Conservation (phyloP, 352 stramenopile genomes). For the Globisporangium cystogenes region DNA sequence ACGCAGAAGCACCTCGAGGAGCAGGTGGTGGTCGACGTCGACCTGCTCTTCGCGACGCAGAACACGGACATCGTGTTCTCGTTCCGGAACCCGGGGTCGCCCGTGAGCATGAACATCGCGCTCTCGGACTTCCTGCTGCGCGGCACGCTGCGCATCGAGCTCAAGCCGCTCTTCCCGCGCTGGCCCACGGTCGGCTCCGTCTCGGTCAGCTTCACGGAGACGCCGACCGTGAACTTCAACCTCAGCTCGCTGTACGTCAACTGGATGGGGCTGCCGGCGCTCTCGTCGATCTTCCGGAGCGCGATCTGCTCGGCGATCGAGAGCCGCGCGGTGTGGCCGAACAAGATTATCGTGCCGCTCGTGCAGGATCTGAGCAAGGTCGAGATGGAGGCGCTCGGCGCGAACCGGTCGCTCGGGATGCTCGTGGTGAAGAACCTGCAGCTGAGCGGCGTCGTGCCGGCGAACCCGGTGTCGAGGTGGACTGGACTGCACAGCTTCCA, state of each 20-base stretch:
- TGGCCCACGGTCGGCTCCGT: constrained; percentile 37
- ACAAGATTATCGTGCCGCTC: constrained; percentile 37
- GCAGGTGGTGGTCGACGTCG: constrained; percentile 37
- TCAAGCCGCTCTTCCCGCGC: constrained; percentile 41
- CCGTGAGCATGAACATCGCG: constrained; percentile 31
- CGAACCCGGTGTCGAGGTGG: constrained; percentile 23
- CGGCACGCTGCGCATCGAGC: constrained; percentile 30
- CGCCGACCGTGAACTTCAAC: constrained; percentile 39
- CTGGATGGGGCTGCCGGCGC: constrained; percentile 35
- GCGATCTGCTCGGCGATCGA: constrained; percentile 30
- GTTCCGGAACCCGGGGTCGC: constrained; percentile 26
- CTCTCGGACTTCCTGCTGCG: constrained; percentile 38
- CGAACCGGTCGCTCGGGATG: constrained; percentile 37
- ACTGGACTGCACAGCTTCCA: constrained; percentile 29
- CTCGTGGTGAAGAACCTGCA: constrained; percentile 27
- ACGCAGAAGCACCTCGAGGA: constrained; percentile 31
- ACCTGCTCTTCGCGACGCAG: constrained; percentile 33
- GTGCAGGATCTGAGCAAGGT: constrained; percentile 40
- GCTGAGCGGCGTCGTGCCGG: constrained; percentile 21
- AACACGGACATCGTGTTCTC: constrained; percentile 42
- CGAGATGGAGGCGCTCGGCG: constrained; percentile 33
- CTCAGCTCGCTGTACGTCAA: constrained; percentile 36
- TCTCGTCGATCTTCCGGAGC: constrained; percentile 35
- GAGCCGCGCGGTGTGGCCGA: constrained; percentile 30
- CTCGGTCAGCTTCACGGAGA: constrained; percentile 37